Base-by-base conservation (phyloP, 306 rosid species). In the Styphnolobium japonicum region DNA sequence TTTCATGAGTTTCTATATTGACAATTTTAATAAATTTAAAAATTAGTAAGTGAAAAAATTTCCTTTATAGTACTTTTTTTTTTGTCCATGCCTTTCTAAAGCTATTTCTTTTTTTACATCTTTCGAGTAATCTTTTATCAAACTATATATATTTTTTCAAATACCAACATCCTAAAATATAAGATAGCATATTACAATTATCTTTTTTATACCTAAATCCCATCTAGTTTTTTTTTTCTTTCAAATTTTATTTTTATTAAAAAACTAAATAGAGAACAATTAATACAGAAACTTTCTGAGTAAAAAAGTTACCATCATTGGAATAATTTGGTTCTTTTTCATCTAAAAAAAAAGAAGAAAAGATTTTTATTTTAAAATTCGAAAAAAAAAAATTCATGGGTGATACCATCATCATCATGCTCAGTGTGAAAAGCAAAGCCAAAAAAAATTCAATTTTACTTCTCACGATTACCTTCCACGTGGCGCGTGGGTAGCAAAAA, bases 401-500 rank as follows among this genome's bases (percentile, higher is more conserved):
- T 27, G 66, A 58, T 21, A 80, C 27, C 71, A 48, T 37, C 14
- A 76, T 63, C 64, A 76, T n/a, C n/a, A 29, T 18, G 16, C 34
- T 64, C 36, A 15, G 19, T 31, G 60, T 8, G 23, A 45, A 39
- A 63, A 29, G 22, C 0, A 72, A 55, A 34, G 16, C 19, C 49
- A 76, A 75, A n/a, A n/a, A n/a, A n/a, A n/a, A 45, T 58, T 75
- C 73, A 49, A 48, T 36, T 18, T 67, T 60, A 5, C 51, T 60
- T 49, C 25, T 22, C 27, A 29, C 2, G 4, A 31, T 19, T 7
- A 7, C 4, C 14, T 27, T 85, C 60, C 86, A 76, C 82, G 81
- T 79, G 78, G 85, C 78, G 82, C 78, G 86, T 82, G 80, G 19
- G 0, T 0, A 0, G 0, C 19, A 2, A 16, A 60, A 19, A 18